Percentiles rank a stretch among this genome's conserved stretches.
Conservation (phyloP, 176 grass and related monocot species). For the Thalia dealbata region DNA sequence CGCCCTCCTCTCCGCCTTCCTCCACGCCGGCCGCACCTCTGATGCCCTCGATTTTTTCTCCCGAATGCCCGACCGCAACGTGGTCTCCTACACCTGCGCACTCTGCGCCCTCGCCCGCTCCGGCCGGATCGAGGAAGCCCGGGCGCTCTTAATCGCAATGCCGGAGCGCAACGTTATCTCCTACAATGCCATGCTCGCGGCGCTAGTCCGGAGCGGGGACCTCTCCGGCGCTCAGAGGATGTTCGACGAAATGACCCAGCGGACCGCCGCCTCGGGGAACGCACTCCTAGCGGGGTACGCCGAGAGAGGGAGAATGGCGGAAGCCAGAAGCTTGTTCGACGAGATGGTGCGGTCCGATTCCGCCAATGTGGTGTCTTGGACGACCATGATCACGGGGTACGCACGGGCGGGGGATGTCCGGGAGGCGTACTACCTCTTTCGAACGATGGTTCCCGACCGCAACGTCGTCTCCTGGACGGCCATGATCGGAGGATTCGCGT, state of each 20-base stretch:
- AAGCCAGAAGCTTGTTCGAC: constrained; percentile 7
- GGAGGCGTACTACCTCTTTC: constrained; percentile 19
- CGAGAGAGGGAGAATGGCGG: constrained; percentile 3
- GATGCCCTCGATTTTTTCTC: constrained; percentile 8
- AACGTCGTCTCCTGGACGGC: constrained; percentile 12
- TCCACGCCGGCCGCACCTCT: not conserved
- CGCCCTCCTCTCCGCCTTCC: constrained; percentile 6
- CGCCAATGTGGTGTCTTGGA: constrained; percentile 19
- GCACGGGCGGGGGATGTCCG: constrained; percentile 1
- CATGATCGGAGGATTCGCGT: constrained; percentile 17
- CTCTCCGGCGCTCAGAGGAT: not conserved
- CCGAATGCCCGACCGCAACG: constrained; percentile 4
- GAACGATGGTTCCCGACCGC: not conserved
- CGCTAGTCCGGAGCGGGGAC: constrained; percentile 3
- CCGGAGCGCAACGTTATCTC: constrained; percentile 3
- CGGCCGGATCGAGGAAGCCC: constrained; percentile 5
- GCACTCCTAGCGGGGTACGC: not conserved
- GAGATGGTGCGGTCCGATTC: not conserved
- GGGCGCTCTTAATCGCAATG: not conserved
- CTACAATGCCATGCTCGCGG: constrained; percentile 9
- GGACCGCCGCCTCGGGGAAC: constrained; percentile 10
- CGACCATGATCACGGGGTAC: constrained; percentile 2
- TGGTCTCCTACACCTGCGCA: constrained; percentile 8
- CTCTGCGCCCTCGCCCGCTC: constrained; percentile 12
- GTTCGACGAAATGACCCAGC: constrained; percentile 18